These are phyloP conservation scores for Calycina herbarum DNA, from an alignment of 2,329 filamentous ascomycete species.

Conservation along the genomic window DNA sequence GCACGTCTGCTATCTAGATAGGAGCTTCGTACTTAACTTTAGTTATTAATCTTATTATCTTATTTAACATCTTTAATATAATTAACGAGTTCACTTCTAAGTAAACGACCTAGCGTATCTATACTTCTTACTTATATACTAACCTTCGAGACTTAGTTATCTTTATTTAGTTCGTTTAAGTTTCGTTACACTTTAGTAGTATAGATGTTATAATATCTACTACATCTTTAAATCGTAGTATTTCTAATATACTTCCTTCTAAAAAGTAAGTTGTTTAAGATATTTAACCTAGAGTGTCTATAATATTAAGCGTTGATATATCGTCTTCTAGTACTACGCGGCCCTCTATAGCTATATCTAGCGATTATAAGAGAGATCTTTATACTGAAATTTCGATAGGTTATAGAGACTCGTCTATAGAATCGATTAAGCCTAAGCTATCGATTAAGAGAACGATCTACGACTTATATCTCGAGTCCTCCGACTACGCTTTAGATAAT, in stretches of 20 bases:
- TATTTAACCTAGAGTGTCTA: constrained; percentile 13
- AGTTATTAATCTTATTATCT: too few species aligned
- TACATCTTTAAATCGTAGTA: constrained; percentile 17
- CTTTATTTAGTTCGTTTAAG: too few species aligned
- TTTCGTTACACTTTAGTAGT: too few species aligned
- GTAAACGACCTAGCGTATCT: too few species aligned
- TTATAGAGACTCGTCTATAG: constrained; percentile 14
- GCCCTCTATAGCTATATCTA: constrained; percentile 12
- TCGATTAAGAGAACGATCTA: constrained; percentile 8
- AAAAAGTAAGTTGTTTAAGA: constrained; percentile 18
- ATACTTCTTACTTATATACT: too few species aligned
- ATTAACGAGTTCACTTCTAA: too few species aligned
- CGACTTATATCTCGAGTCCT: constrained; percentile 10
- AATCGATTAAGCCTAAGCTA: constrained; percentile 7
- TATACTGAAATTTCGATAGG: constrained; percentile 15
- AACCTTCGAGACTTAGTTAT: too few species aligned
- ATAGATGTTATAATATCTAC: constrained; percentile 16
- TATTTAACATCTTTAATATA: too few species aligned
- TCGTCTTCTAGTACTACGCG: constrained; percentile 16
- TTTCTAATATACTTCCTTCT: constrained; percentile 16
- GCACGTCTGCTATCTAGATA: too few species aligned
- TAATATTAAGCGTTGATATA: constrained; percentile 16
- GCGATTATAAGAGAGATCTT: constrained; percentile 17
- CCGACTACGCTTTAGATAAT: constrained; percentile 7
- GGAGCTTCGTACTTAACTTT: too few species aligned